Base-by-base conservation (phyloP, 2,329 filamentous ascomycete genomes). In the Colletotrichum endophyticum region DNA sequence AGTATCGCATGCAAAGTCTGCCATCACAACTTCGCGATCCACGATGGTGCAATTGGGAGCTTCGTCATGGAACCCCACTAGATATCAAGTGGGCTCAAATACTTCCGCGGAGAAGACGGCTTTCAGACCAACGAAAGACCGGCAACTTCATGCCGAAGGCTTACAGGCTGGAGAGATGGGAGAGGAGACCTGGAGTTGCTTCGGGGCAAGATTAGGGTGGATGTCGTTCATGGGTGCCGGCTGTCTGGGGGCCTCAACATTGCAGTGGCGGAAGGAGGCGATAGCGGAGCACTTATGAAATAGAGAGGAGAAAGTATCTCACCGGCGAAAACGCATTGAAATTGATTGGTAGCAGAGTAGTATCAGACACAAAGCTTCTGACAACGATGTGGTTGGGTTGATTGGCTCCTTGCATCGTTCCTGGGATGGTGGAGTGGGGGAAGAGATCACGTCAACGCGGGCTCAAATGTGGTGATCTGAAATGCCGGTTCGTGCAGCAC, bases 371-470 rank as follows among this genome's bases (percentile, higher is more conserved):
- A 62, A 62, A 70, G 64, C 22, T 66, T 49, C 56, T 34, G 19
- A 25, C 28, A 27, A 34, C n/a, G 11, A 59, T 9, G n/a, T 57
- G 30, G 30, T 30, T 16, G 28, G 11, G 39, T 53, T 27, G 34
- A n/a, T 63, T 49, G 28, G 32, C 28, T 36, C 36, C 19, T 53
- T 32, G 57, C 57, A 27, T 8, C 25, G 27, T 28, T 27, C 32
- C 34, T 27, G 57, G 57, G 57, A 62, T 32, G 34, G 68, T 70
- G 57, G 68, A 62, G 68, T 56, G 34, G 53, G 57, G 27, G 44
- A 49, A 53, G 34, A 28, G 68, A 70, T 70, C 68, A 70, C 68
- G 68, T 70, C 68, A 70, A 70, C 57, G 25, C 57, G n/a, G 34
- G 16, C 68, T 49, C 30, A 22, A 59, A 70, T 70, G 68, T 34